These are phyloP conservation scores for Sphagnum contortum DNA, from an alignment of 225 moss, liverwort and hornwort species.

Conservation along the genomic window DNA sequence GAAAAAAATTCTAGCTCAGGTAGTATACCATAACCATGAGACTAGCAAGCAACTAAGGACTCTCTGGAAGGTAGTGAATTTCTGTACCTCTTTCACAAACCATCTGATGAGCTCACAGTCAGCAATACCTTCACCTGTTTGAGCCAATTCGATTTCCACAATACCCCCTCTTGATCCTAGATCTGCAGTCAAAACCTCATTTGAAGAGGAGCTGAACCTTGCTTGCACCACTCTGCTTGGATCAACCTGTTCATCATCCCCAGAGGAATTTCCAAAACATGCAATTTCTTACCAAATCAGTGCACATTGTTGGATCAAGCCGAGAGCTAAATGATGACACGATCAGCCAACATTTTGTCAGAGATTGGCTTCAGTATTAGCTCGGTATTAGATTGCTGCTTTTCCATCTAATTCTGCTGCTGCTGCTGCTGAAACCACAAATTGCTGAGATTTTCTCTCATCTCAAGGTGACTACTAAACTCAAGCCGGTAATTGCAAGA, in stretches of 20 bases:
- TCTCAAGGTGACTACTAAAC: background rate
- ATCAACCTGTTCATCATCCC: background rate
- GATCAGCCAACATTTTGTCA: too few species aligned
- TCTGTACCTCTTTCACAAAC: constrained; percentile 75
- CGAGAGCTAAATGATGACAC: too few species aligned
- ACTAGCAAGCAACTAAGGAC: too few species aligned
- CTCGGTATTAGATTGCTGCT: too few species aligned
- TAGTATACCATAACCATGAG: too few species aligned
- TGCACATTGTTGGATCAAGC: background rate
- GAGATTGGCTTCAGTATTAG: too few species aligned
- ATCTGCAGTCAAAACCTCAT: constrained; percentile 32
- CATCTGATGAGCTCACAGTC: constrained; percentile 94
- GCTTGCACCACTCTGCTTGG: constrained; percentile 11
- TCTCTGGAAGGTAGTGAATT: too few species aligned
- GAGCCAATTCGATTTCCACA: constrained; percentile 77
- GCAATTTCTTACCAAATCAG: background rate
- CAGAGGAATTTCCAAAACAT: background rate
- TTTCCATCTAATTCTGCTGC: background rate
- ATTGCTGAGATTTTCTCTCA: background rate
- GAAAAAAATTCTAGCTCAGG: too few species aligned
- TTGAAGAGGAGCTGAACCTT: constrained; percentile 24
- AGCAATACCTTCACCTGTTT: constrained; percentile 97
- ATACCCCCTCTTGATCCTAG: constrained; percentile 50
- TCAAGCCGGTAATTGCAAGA: background rate
- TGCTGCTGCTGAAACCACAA: background rate